A percentile compares a stretch with the other conserved stretches of the same genome.
Conservation (phyloP, 306 rosid species). For the Quercus parvula region DNA sequence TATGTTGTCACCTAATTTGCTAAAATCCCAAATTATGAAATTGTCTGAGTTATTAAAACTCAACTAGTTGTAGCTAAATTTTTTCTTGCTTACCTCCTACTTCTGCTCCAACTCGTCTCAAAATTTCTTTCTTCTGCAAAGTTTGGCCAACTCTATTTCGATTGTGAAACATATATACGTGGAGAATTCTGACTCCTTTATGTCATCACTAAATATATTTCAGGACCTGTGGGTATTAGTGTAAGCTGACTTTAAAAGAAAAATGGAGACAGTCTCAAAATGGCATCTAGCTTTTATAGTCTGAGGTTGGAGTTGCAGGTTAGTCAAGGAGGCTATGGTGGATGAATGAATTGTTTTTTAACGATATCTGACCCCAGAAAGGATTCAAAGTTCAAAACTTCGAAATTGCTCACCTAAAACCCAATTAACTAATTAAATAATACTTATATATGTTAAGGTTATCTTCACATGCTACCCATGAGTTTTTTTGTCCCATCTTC, state of each 20-base stretch:
- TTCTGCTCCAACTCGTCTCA: background rate
- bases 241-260: too few relatives aligned
- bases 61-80: background rate
- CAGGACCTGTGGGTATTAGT: too few relatives aligned
- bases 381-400: slow-evolving; percentile 9
- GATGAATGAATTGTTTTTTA: slow-evolving; percentile 12
- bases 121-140: background rate
- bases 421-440: background rate
- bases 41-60: background rate
- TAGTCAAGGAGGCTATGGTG: slow-evolving; percentile 13
- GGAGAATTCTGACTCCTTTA: background rate
- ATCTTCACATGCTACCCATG: background rate
- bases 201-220: background rate
- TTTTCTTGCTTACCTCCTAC: background rate
- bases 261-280: background rate
- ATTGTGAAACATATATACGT: background rate
- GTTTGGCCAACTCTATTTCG: background rate
- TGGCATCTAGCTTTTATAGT: background rate
- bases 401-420: slow-evolving; percentile 17
- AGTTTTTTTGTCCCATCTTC: background rate
- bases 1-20: background rate
- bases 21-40: background rate
- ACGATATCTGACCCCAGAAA: slow-evolving; percentile 6
- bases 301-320: slow-evolving; percentile 7
- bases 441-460: background rate